These are phyloP conservation scores for Ophiostoma perfectum DNA, from an alignment of 2,329 filamentous ascomycete species.

Conservation along the genomic window DNA sequence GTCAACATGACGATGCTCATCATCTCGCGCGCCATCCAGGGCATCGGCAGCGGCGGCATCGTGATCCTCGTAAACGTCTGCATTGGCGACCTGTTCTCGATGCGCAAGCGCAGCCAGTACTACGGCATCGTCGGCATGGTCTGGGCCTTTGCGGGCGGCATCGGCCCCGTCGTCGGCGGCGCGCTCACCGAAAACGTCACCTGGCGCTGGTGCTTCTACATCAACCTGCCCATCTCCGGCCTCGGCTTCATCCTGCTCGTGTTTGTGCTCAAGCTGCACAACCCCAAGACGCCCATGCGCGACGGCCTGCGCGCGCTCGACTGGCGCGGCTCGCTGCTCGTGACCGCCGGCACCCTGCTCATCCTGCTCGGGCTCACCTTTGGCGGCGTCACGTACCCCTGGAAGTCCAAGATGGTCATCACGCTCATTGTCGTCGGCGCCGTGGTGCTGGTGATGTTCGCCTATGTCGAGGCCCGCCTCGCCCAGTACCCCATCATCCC, in stretches of 20 bases:
- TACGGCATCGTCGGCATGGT: constrained; percentile 62
- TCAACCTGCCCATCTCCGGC: constrained; percentile 47
- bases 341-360: constrained; percentile 78
- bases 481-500: constrained; percentile 77
- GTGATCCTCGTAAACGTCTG: constrained; percentile 49
- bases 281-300: constrained; percentile 57
- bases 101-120: constrained; percentile 42
- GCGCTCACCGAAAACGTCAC: constrained; percentile 52
- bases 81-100: constrained; percentile 50
- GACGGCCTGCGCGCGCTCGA: constrained; percentile 60
- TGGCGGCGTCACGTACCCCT: constrained; percentile 69
- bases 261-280: constrained; percentile 63
- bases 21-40: constrained; percentile 45
- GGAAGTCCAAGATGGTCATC: constrained; percentile 68
- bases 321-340: constrained; percentile 50
- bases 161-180: constrained; percentile 59
- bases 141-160: constrained; percentile 59
- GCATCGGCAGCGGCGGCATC: constrained; percentile 48
- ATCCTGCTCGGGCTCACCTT: constrained; percentile 80
- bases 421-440: constrained; percentile 72
- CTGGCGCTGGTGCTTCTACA: constrained; percentile 66
- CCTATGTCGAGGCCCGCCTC: constrained; percentile 65
- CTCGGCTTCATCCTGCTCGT: constrained; percentile 46
- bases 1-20: constrained; percentile 45
- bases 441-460: constrained; percentile 58